Percentiles rank a stretch among this genome's conserved stretches.
These are phyloP conservation scores for Albifimbria verrucaria DNA, from an alignment of 2,329 filamentous ascomycete genomes.

Conservation along the genomic window DNA sequence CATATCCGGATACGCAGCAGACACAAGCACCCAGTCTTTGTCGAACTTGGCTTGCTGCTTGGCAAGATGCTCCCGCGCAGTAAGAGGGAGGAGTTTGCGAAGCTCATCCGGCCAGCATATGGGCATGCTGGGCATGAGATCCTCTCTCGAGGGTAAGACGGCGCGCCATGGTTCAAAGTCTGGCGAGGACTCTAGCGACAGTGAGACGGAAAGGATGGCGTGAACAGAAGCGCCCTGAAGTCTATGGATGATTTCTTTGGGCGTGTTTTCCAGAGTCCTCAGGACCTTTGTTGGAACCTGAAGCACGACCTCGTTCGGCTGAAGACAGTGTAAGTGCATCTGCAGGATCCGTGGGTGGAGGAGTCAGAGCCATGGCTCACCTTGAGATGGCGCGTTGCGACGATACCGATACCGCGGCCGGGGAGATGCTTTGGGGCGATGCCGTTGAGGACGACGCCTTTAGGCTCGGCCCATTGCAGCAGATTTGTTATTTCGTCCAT, in stretches of 20 bases:
- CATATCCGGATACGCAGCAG: conserved; percentile 21
- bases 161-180: conserved; percentile 58
- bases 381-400: not conserved
- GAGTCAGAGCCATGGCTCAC: not conserved
- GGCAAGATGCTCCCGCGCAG: conserved; percentile 40
- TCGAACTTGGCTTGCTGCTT: conserved; percentile 48
- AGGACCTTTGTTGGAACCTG: conserved; percentile 62
- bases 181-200: conserved; percentile 51
- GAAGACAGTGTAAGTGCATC: conserved; percentile 3
- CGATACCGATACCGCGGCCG: not conserved
- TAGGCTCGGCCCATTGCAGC: not conserved
- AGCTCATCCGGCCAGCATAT: conserved; percentile 43
- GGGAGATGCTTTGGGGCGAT: not conserved
- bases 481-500: not conserved
- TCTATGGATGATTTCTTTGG: conserved; percentile 45
- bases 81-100: conserved; percentile 40
- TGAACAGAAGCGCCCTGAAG: conserved; percentile 61
- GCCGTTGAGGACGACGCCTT: not conserved
- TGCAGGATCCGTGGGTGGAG: not conserved
- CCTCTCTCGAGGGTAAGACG: conserved; percentile 61
- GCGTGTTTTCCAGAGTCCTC: conserved; percentile 60
- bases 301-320: conserved; percentile 54
- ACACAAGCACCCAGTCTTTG: conserved; percentile 36
- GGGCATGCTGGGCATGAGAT: conserved; percentile 50
- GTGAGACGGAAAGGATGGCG: conserved; percentile 66